Base-by-base conservation (phyloP, 2,329 filamentous ascomycete genomes). In the Aspergillus flavus region DNA sequence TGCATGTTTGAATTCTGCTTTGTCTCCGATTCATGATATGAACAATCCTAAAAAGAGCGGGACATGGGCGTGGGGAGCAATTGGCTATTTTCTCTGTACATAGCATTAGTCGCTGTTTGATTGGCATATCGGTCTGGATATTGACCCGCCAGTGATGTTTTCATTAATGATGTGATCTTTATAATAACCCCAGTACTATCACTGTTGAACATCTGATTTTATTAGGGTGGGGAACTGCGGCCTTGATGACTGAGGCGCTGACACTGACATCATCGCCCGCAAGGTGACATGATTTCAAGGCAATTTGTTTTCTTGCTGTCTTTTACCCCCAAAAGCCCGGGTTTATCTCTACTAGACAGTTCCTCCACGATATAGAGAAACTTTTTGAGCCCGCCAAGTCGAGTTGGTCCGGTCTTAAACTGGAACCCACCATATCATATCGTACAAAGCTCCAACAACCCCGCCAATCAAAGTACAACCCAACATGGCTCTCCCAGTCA, bases 401-500 rank as follows among this genome's bases (percentile, higher is more conserved):
- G 39, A 19, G 19, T n/a, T 41, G 7, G 7, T n/a, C 16, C 12
- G 34, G 34, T 16, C 34, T 36, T 16, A 7, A 36, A 36, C 14
- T 36, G 12, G 5, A 36, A 36, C 5, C 14, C 34, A 5, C 34
- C 34, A 36, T 5, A 16, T 36, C 34, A 46, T 46, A 36, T 36
- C 14, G 23, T 46, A 21, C 16, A 19, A 10, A 9, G 21, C 7
- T 30, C 10, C 11, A 58, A 48, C 3, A 30, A 32, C 28, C 39
- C 30, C 28, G 14, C 28, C 28, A 16, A 34, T 21, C 2, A 34
- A 12, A 28, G 26, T 28, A 28, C 26, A 28, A 61, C 55, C 14
- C 21, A 34, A 32, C 14, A 65, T 54, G 60, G 32, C 57, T 11
- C 63, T 50, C 45, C 45, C 21, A 58, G 69, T 75, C 66, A 74